phyloP scores from a whole-genome alignment of 1,139 yeast genomes.

The Pichia sp. region DNA sequence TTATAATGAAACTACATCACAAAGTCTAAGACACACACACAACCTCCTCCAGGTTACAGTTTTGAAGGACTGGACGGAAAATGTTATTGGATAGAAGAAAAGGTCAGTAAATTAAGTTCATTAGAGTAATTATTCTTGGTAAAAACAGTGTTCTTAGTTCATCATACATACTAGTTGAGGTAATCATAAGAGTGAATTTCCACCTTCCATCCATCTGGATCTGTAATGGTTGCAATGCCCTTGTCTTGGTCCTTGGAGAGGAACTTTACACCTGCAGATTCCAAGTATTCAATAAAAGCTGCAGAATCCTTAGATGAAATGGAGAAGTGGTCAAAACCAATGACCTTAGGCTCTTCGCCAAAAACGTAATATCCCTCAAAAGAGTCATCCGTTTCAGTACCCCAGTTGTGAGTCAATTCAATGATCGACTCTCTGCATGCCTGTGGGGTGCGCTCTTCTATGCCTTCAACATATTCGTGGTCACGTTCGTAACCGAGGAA shows the following conservation, averaged over 20 bases:
- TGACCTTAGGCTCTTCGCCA: constrained; percentile 80
- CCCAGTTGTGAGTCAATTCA: constrained; percentile 93
- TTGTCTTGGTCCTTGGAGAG: constrained; percentile 33
- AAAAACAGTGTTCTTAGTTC: too few relatives aligned
- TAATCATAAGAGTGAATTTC: constrained; percentile 50
- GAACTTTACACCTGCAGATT: constrained; percentile 37
- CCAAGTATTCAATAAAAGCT: constrained; percentile 35
- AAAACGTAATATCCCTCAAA: constrained; percentile 60
- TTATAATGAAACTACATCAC: too few relatives aligned
- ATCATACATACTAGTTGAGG: constrained; percentile 18
- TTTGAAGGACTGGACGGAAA: too few relatives aligned
- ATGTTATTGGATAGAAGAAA: too few relatives aligned
- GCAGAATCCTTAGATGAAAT: constrained; percentile 63
- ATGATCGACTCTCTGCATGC: constrained; percentile 56
- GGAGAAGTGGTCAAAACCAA: constrained; percentile 85
- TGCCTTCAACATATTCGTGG: constrained; percentile 28
- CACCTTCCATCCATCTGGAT: constrained; percentile 87
- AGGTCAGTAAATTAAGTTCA: too few relatives aligned
- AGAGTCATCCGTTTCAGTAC: constrained; percentile 72
- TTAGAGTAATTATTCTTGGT: too few relatives aligned
- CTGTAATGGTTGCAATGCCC: constrained; percentile 71
- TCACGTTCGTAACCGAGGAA: constrained; percentile 65
- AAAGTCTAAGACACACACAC: too few relatives aligned
- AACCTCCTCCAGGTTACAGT: too few relatives aligned
- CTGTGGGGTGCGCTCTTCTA: constrained; percentile 28